phyloP scores from a whole-genome alignment of 1,284 basidiomycete species.

The Trametes pubescens region DNA sequence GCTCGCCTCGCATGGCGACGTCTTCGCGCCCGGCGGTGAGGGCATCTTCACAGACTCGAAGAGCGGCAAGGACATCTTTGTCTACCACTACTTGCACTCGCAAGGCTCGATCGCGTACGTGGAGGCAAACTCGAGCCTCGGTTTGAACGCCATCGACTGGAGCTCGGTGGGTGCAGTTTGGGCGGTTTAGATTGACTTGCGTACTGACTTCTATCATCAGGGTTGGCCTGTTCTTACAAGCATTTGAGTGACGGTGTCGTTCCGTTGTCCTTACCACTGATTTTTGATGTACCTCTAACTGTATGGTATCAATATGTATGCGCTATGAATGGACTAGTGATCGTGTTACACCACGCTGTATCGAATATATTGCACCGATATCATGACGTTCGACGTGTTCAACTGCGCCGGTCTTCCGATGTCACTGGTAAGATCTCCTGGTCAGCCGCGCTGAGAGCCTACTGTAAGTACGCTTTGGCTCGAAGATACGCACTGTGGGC shows the following conservation, averaged over 20 bases:
- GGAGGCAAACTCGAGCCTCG: conserved; percentile 16
- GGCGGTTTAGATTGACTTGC: too few species aligned
- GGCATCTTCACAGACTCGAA: conserved; percentile 28
- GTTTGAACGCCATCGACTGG: conserved; percentile 17
- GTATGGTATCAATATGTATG: not conserved
- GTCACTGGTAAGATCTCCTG: too few species aligned
- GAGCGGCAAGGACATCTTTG: conserved; percentile 27
- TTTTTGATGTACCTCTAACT: not conserved
- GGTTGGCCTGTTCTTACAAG: conserved; percentile 29
- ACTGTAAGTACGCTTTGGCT: too few species aligned
- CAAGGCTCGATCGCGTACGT: conserved; percentile 17
- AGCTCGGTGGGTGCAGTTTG: not conserved
- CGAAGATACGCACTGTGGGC: not conserved
- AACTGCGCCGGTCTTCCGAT: too few species aligned
- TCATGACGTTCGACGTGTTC: too few species aligned
- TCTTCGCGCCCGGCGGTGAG: conserved; percentile 46
- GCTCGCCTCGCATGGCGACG: conserved; percentile 44
- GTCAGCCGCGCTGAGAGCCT: too few species aligned
- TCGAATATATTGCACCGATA: too few species aligned
- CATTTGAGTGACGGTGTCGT: not conserved
- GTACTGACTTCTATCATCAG: not conserved
- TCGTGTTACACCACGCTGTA: too few species aligned
- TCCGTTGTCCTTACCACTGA: not conserved
- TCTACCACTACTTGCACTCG: conserved; percentile 30
- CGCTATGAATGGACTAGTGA: too few species aligned